These are phyloP conservation scores for Boletus vinaceobasis DNA, from an alignment of 768 basidiomycete species.

Conservation along the genomic window DNA sequence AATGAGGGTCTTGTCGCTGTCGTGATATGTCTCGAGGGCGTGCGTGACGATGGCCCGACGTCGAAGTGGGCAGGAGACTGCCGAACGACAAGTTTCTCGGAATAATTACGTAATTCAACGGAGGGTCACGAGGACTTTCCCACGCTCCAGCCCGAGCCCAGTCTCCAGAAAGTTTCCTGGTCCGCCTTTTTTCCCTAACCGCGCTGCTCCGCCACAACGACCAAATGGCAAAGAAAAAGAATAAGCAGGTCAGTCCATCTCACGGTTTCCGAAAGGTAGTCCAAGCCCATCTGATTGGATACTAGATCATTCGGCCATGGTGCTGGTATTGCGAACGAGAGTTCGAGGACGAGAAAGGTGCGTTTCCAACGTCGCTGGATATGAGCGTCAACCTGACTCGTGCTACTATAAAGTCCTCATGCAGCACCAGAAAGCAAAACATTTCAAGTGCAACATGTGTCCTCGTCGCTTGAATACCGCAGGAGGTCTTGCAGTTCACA, in stretches of 20 bases:
- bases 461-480: slow-evolving; percentile 95
- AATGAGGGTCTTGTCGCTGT: slow-evolving; percentile 2
- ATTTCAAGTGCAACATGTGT: slow-evolving; percentile 97
- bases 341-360: slow-evolving; percentile 99
- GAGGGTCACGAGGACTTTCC: slow-evolving; percentile 17
- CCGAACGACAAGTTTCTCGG: not conserved
- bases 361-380: slow-evolving; percentile 8
- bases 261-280: not conserved
- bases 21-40: slow-evolving; percentile 1
- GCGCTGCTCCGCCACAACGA: not conserved
- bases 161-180: slow-evolving; percentile 11
- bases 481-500: slow-evolving; percentile 95
- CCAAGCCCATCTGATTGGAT: not conserved
- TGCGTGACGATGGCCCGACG: slow-evolving; percentile 4
- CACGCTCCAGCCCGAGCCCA: slow-evolving; percentile 10
- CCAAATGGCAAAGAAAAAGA: slow-evolving; percentile 55
- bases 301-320: slow-evolving; percentile 83
- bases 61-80: not conserved
- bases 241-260: slow-evolving; percentile 38
- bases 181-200: slow-evolving; percentile 13
- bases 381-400: not conserved
- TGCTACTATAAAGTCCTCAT: slow-evolving; percentile 66
- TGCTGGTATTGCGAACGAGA: slow-evolving; percentile 99
- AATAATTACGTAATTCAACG: slow-evolving; percentile 16
- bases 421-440: slow-evolving; percentile 99